Percentiles rank a stretch among this genome's conserved stretches.
phyloP scores from a whole-genome alignment of 108 stramenopile genomes.

The Aureococcus anophagefferens region DNA sequence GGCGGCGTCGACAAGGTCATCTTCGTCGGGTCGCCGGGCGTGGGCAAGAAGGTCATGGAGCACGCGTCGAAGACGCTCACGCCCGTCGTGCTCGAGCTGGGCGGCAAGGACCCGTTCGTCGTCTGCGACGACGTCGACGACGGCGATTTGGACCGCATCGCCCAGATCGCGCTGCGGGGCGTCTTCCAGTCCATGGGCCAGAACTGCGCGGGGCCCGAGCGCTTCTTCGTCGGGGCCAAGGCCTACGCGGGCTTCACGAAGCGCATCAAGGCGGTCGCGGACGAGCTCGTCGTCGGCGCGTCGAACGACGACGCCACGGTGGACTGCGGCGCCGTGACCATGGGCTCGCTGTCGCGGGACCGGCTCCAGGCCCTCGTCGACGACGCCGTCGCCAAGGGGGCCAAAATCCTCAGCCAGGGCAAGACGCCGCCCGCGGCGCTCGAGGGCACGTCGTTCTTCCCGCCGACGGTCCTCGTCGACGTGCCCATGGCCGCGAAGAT shows the following conservation, averaged over 20 bases:
- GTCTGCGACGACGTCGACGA: slow-evolving; percentile 82
- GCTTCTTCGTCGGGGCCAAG: slow-evolving; percentile 88
- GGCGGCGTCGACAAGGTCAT: slow-evolving; percentile 92
- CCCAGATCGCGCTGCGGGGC: slow-evolving; percentile 85
- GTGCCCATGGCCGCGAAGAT: slow-evolving; percentile 84
- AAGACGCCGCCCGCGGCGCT: slow-evolving; percentile 19
- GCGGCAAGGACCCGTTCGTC: slow-evolving; percentile 98
- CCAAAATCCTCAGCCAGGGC: slow-evolving; percentile 77
- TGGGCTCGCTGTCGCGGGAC: slow-evolving; percentile 59
- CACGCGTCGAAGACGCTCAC: slow-evolving; percentile 72
- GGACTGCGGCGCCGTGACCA: slow-evolving; percentile 87
- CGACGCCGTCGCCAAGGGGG: slow-evolving; percentile 92
- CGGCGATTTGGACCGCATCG: slow-evolving; percentile 32
- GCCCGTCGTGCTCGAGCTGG: slow-evolving; percentile 95
- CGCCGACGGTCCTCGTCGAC: slow-evolving; percentile 82
- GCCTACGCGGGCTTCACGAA: slow-evolving; percentile 52
- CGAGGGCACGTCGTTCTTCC: slow-evolving; percentile 64
- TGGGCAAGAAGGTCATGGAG: slow-evolving; percentile 84
- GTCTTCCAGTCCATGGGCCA: slow-evolving; percentile 94
- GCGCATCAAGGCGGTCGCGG: slow-evolving; percentile 31
- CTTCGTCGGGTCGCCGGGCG: slow-evolving; percentile 88
- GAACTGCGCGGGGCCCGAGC: slow-evolving; percentile 95
- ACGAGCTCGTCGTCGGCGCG: background rate
- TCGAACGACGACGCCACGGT: slow-evolving; percentile 48
- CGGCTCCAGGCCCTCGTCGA: slow-evolving; percentile 80